Evolutionary conservation across 306 rosid genomes (phyloP).

Genomic region (Lagenaria siceraria): DNA sequence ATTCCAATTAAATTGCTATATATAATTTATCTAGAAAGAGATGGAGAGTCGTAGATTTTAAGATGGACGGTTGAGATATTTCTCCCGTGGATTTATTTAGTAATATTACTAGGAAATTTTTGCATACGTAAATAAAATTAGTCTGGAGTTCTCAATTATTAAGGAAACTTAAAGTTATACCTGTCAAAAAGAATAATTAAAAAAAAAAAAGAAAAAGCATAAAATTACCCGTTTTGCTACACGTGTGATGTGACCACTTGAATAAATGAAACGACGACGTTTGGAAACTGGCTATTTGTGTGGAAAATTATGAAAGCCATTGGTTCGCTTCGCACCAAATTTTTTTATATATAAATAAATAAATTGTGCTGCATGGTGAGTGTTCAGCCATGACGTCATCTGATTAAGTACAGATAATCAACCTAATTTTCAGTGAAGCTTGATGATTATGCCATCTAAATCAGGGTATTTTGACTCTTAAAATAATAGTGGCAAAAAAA

Average conservation of each 20-base stretch:
- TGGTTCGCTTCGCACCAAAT: neutral
- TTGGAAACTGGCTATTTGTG: neutral
- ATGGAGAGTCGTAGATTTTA: neutral
- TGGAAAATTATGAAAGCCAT: neutral
- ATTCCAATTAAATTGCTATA: neutral
- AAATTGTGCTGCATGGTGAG: neutral
- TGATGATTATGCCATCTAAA: neutral
- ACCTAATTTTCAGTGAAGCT: conserved; percentile 3
- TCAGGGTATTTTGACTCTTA: neutral
- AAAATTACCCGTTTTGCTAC: neutral
- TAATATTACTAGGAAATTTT: neutral
- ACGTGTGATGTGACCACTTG: neutral
- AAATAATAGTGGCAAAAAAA: too few relatives aligned
- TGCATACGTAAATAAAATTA: neutral
- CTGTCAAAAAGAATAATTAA: neutral
- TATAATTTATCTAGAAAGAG: neutral
- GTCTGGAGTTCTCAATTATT: neutral
- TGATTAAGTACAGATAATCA: neutral
- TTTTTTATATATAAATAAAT: neutral
- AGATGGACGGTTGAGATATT: neutral
- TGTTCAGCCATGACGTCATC: conserved; percentile 3
- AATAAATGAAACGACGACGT: neutral
- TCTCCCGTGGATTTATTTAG: neutral
- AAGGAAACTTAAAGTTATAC: neutral
- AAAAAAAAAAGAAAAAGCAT: neutral